Conservation (phyloP, 805 yeast genomes). For the Ogataea ramenticola region DNA sequence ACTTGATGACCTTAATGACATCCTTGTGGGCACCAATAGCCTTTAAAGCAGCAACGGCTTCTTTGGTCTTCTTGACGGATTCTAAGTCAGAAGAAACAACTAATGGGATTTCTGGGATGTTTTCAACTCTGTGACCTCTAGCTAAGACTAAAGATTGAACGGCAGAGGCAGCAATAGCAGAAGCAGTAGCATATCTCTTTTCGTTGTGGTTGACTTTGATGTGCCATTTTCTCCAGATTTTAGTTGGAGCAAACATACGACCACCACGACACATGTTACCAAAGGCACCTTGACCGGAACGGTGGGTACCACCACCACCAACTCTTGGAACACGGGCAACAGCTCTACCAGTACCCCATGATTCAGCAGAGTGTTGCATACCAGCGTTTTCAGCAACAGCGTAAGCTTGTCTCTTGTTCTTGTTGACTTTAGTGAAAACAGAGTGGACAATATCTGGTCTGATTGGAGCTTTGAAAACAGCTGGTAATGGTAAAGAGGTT, state of each 20-base stretch:
- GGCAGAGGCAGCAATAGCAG: constrained; percentile 98
- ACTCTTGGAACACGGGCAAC: constrained; percentile 99
- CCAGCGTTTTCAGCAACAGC: constrained; percentile 99
- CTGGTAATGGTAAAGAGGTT: constrained; percentile 87
- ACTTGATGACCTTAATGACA: constrained; percentile 94
- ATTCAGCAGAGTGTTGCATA: constrained; percentile 99
- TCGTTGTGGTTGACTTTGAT: constrained; percentile 99
- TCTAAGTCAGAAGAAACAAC: constrained; percentile 93
- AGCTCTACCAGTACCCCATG: constrained; percentile 99
- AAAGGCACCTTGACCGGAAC: constrained; percentile 99
- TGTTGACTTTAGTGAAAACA: constrained; percentile 96
- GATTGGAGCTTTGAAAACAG: constrained; percentile 99
- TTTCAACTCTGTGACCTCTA: constrained; percentile 99
- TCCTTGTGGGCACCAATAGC: constrained; percentile 99
- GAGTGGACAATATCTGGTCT: constrained; percentile 99
- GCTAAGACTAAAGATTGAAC: constrained; percentile 97
- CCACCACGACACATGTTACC: constrained; percentile 99
- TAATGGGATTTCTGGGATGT: constrained; percentile 96
- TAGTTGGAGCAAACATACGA: constrained; percentile 99
- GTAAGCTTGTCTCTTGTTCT: constrained; percentile 99
- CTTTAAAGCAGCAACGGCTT: constrained; percentile 96
- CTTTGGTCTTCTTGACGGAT: constrained; percentile 93
- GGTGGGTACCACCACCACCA: constrained; percentile 99
- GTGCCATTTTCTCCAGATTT: constrained; percentile 99
- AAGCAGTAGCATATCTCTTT: constrained; percentile 99